Base-by-base conservation (phyloP, 2,329 filamentous ascomycete species). In the Aspergillus sp. region DNA sequence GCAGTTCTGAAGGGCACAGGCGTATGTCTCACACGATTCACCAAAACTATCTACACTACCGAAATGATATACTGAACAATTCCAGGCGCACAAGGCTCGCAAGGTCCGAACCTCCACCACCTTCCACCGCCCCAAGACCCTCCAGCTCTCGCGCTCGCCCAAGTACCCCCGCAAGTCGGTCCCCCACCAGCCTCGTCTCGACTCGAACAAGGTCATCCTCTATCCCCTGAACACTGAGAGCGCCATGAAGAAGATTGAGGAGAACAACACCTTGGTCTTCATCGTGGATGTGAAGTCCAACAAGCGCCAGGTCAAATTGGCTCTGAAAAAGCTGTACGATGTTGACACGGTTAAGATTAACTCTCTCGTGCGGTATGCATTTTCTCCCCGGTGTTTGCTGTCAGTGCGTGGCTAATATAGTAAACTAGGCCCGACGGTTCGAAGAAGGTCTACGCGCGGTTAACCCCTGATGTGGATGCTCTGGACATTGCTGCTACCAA, bases 191-290 rank as follows among this genome's bases (percentile, higher is more conserved):
- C 85, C 90, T 63, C 86, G 89, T 65, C 87, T 98, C 67, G 93
- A 98, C 77, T 87, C 91, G 78, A 87, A 90, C 82, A 96, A 94
- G 84, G 81, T 97, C 73, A 86, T 98, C 73, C 80, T 97, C 70
- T 88, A 96, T 83, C 93, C 93, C 60, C 82, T 98, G 70, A 98
- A 98, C 85, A 98, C 93, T 52, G 93, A 98, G 86, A 93, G 86
- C 69, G 93, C 94, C 68, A 97, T 98, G 91, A 98, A 98, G 88
- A 96, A 96, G 86, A 96, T 98, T 65, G 93, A 98, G 82, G 93
- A 98, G 86, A 90, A 98, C 84, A 98, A 98, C 83, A 98, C 93
- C 61, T 83, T 98, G 45, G 88, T 94, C 71, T 96, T 96, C 82
- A 94, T 95, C 64, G 88, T 94, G 69, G 86, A 96, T 63, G 78